These are phyloP conservation scores for Diplosphaera chodatii DNA, from an alignment of 139 green algal species.

Conservation along the genomic window DNA sequence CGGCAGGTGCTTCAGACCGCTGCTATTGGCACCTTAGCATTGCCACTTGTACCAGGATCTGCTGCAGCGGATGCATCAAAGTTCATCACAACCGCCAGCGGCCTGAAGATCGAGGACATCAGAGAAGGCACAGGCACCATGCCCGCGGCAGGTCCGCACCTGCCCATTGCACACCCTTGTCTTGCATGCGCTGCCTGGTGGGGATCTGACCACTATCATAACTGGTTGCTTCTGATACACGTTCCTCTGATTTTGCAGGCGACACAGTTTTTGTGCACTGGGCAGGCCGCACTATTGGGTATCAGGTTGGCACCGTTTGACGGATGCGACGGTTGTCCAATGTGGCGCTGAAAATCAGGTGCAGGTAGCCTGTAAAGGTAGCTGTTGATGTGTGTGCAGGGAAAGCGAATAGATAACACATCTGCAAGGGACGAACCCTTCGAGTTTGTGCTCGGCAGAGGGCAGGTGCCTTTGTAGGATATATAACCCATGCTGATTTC, in stretches of 20 bases:
- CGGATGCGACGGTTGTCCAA: slow-evolving; percentile 1
- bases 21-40: too few species aligned
- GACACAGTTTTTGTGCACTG: slow-evolving; percentile 51
- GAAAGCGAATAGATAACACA: slow-evolving; percentile 73
- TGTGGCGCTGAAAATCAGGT: neutral
- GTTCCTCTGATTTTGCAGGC: too few species aligned
- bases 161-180: too few species aligned
- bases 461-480: too few species aligned
- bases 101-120: slow-evolving; percentile 20
- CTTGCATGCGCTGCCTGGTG: too few species aligned
- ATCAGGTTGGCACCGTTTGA: slow-evolving; percentile 14
- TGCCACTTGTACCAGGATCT: neutral
- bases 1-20: too few species aligned
- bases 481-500: too few species aligned
- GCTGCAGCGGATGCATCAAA: neutral
- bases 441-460: slow-evolving; percentile 51
- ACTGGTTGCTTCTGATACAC: too few species aligned
- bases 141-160: slow-evolving; percentile 10
- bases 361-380: neutral
- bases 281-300: slow-evolving; percentile 51
- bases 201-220: too few species aligned
- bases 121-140: slow-evolving; percentile 4
- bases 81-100: slow-evolving; percentile 10
- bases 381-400: slow-evolving; percentile 11
- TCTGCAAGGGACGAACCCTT: slow-evolving; percentile 62